Percentiles rank a stretch among this genome's conserved stretches.
phyloP scores from a whole-genome alignment of 1,139 yeast species.

The Debaryomycetaceae sp. region DNA sequence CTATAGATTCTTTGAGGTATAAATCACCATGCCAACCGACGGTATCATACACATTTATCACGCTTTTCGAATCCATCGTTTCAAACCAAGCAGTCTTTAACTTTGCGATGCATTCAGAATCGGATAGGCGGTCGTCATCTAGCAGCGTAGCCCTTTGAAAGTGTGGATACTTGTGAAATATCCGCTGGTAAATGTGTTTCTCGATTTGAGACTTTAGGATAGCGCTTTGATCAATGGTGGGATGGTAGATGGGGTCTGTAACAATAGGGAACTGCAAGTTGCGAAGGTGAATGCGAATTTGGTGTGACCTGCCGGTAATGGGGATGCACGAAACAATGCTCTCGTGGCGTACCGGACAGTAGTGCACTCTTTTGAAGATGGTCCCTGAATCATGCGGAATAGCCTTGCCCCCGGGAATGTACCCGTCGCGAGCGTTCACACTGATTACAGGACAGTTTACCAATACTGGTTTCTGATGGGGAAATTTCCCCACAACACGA shows the following conservation, averaged over 20 bases:
- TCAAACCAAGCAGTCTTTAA: too few relatives aligned
- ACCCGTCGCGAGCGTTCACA: conserved; percentile 25
- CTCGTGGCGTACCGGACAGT: conserved; percentile 22
- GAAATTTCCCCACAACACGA: conserved; percentile 47
- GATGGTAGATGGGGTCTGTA: conserved; percentile 53
- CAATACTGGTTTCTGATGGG: conserved; percentile 13
- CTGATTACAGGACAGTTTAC: conserved; percentile 27
- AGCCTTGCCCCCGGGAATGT: conserved; percentile 15
- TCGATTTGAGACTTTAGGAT: too few relatives aligned
- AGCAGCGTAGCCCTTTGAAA: too few relatives aligned
- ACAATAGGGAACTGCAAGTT: conserved; percentile 57
- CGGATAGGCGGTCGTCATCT: too few relatives aligned
- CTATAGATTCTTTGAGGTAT: too few relatives aligned
- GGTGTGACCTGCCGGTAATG: conserved; percentile 68
- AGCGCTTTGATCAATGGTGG: too few relatives aligned
- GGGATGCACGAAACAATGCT: conserved; percentile 59
- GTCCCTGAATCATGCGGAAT: conserved; percentile 25
- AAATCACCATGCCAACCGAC: too few relatives aligned
- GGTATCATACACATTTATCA: too few relatives aligned
- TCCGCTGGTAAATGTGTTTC: too few relatives aligned
- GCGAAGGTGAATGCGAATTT: conserved; percentile 63
- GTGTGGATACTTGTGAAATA: too few relatives aligned
- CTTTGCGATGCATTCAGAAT: too few relatives aligned
- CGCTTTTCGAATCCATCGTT: too few relatives aligned
- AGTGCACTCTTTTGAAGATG: conserved; percentile 16